Evolutionary conservation across 805 yeast genomes (phyloP).

Genomic region (Metschnikowia dekortorum): DNA sequence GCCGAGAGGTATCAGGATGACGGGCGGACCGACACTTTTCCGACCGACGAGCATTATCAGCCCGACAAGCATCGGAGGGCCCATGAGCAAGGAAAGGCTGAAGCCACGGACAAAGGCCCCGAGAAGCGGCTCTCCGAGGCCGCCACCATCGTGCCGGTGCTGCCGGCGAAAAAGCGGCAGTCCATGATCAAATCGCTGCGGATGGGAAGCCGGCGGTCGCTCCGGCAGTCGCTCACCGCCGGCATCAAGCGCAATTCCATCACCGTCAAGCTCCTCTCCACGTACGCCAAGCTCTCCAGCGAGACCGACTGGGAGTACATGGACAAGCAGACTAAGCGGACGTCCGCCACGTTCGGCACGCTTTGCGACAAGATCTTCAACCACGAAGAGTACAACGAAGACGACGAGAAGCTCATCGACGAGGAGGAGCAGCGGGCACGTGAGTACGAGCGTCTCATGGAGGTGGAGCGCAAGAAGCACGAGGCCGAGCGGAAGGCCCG

Average conservation of each 20-base stretch:
- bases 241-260: constrained; percentile 64
- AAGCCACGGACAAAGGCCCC: background rate
- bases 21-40: no score
- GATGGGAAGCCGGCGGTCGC: constrained; percentile 31
- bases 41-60: no score
- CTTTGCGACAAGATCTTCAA: constrained; percentile 73
- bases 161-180: constrained; percentile 19
- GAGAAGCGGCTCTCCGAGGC: constrained; percentile 1
- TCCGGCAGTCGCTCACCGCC: constrained; percentile 37
- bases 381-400: constrained; percentile 52
- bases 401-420: constrained; percentile 43
- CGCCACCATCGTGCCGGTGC: constrained; percentile 4
- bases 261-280: constrained; percentile 63
- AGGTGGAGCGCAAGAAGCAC: constrained; percentile 43
- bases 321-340: constrained; percentile 69
- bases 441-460: constrained; percentile 46
- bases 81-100: background rate
- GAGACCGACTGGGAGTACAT: constrained; percentile 66
- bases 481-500: constrained; percentile 50
- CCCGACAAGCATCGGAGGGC: no score
- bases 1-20: background rate
- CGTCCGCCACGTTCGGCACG: constrained; percentile 74
- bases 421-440: constrained; percentile 40
- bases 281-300: constrained; percentile 65
- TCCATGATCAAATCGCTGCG: constrained; percentile 23